These are phyloP conservation scores for Amanita brunnescens DNA, from an alignment of 768 basidiomycete species.

Conservation along the genomic window DNA sequence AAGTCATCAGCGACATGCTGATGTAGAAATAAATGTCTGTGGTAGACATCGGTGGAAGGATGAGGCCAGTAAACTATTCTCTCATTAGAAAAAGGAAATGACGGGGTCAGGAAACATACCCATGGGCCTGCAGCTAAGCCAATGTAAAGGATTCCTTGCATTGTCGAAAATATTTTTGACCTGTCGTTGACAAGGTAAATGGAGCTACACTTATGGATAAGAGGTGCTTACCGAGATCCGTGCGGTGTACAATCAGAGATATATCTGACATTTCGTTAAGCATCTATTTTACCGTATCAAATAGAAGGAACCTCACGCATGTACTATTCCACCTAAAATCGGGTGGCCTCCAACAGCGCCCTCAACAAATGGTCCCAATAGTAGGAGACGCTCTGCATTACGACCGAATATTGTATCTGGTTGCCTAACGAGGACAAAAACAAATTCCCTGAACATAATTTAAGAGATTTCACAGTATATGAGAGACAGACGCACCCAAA, in stretches of 20 bases:
- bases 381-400: constrained; percentile 63
- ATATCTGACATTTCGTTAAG: constrained; percentile 36
- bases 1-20: constrained; percentile 29
- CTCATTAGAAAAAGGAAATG: constrained; percentile 10
- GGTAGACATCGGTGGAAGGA: constrained; percentile 53
- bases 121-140: constrained; percentile 77
- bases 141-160: constrained; percentile 68
- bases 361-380: constrained; percentile 72
- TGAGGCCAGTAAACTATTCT: constrained; percentile 34
- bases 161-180: constrained; percentile 48
- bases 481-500: constrained; percentile 46
- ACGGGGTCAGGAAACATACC: constrained; percentile 28
- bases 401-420: constrained; percentile 34
- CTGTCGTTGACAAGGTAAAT: constrained; percentile 15
- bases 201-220: neutral
- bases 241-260: constrained; percentile 43
- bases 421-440: constrained; percentile 72
- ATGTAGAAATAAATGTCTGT: constrained; percentile 41
- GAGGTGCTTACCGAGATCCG: constrained; percentile 32
- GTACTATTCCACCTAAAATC: constrained; percentile 56
- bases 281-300: neutral
- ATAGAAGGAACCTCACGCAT: constrained; percentile 40
- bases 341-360: constrained; percentile 69
- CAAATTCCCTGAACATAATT: constrained; percentile 49
- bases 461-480: neutral